phyloP scores from a whole-genome alignment of 1,139 yeast genomes.

The Hyphopichia buzzinii region DNA sequence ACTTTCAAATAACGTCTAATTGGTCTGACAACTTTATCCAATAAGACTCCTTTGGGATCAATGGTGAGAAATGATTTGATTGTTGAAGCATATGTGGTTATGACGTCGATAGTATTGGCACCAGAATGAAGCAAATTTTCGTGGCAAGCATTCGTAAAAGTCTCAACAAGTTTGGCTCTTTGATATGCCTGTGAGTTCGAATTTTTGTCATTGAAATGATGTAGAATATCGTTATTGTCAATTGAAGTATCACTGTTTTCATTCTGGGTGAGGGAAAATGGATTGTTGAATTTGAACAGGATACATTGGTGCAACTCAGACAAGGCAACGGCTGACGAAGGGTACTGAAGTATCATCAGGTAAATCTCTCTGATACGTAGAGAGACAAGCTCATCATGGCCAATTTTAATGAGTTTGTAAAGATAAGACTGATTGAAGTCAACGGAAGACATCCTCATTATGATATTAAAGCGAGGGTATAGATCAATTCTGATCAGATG shows the following conservation, averaged over 20 bases:
- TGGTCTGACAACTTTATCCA: conserved; percentile 76
- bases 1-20: conserved; percentile 65
- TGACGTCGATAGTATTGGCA: conserved; percentile 71
- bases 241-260: not conserved
- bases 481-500: conserved; percentile 38
- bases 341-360: conserved; percentile 59
- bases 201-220: conserved; percentile 8
- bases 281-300: conserved; percentile 20
- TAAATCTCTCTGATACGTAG: conserved; percentile 64
- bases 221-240: not conserved
- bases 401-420: conserved; percentile 34
- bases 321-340: conserved; percentile 58
- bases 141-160: conserved; percentile 53
- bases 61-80: conserved; percentile 69
- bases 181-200: conserved; percentile 34
- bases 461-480: conserved; percentile 35
- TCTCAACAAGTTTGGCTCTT: conserved; percentile 51
- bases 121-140: conserved; percentile 72
- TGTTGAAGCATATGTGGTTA: conserved; percentile 67
- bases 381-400: conserved; percentile 45
- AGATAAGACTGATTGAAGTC: conserved; percentile 17
- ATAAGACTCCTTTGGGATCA: conserved; percentile 85
- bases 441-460: conserved; percentile 19
- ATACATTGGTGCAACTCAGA: conserved; percentile 60
- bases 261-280: not conserved